These are phyloP conservation scores for Closterium sp. DNA, from an alignment of 139 green algal genomes.

Conservation along the genomic window DNA sequence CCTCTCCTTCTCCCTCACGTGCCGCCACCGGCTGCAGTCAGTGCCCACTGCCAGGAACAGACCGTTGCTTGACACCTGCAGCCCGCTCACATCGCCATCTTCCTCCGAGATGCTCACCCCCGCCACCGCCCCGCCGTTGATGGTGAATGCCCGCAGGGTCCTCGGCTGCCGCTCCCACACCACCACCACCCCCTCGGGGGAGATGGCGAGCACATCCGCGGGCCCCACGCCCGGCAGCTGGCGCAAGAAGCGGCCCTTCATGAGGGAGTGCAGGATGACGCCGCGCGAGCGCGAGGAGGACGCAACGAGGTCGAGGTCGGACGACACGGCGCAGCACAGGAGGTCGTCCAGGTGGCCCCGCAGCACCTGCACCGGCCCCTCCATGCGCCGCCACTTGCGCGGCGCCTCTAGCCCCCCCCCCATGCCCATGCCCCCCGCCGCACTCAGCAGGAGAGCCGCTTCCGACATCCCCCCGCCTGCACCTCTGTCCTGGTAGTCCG, in stretches of 20 bases:
- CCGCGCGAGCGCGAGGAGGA: slow-evolving; percentile 27
- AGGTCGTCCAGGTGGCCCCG: slow-evolving; percentile 63
- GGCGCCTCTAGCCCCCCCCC: neutral
- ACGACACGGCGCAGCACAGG: slow-evolving; percentile 57
- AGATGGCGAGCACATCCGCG: slow-evolving; percentile 13
- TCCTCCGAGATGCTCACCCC: neutral
- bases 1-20: neutral
- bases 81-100: slow-evolving; percentile 1
- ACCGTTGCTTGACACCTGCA: slow-evolving; percentile 29
- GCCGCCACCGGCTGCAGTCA: slow-evolving; percentile 2
- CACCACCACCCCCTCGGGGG: slow-evolving; percentile 15
- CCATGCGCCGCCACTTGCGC: slow-evolving; percentile 22
- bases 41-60: slow-evolving; percentile 14
- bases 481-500: neutral
- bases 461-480: neutral
- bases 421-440: neutral
- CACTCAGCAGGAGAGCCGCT: neutral
- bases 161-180: neutral
- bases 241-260: slow-evolving; percentile 57
- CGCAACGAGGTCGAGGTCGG: slow-evolving; percentile 65
- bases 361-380: slow-evolving; percentile 53
- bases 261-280: slow-evolving; percentile 46
- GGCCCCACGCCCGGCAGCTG: slow-evolving; percentile 32
- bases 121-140: slow-evolving; percentile 26
- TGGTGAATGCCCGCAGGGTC: slow-evolving; percentile 7